These are phyloP conservation scores for Schizosaccharomyces osmophilus DNA, from an alignment of 805 yeast genomes.

Conservation along the genomic window DNA sequence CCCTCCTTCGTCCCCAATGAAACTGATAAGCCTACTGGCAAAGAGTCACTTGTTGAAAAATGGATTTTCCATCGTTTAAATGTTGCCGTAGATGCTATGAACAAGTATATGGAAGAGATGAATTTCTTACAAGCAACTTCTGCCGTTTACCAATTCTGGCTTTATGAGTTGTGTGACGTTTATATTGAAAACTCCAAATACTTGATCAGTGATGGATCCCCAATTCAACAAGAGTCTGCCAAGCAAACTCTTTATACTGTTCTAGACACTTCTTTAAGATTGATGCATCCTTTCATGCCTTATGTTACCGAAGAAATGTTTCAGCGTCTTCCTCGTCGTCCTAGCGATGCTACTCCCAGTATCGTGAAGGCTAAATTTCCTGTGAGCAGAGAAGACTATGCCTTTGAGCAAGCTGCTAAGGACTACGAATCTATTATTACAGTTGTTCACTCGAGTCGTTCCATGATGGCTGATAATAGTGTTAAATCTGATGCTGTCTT, in stretches of 20 bases:
- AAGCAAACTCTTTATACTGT: conserved; percentile 83
- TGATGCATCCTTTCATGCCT: conserved; percentile 98
- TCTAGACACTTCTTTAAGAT: conserved; percentile 67
- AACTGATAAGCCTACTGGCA: conserved; percentile 32
- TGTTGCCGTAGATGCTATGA: conserved; percentile 37
- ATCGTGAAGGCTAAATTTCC: conserved; percentile 70
- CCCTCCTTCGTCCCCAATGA: conserved; percentile 68
- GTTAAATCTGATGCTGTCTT: conserved; percentile 74
- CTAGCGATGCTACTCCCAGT: conserved; percentile 39
- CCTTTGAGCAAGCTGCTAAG: conserved; percentile 36
- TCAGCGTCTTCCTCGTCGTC: conserved; percentile 89
- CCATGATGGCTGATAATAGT: conserved; percentile 70
- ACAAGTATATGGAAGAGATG: conserved; percentile 49
- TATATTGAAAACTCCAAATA: conserved; percentile 93
- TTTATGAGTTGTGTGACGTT: conserved; percentile 82
- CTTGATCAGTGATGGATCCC: conserved; percentile 75
- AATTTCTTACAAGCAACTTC: conserved; percentile 75
- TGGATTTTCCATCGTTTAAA: conserved; percentile 85
- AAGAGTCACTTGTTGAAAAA: conserved; percentile 77
- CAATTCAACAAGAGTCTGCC: conserved; percentile 56
- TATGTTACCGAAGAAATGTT: conserved; percentile 92
- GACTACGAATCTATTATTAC: conserved; percentile 70
- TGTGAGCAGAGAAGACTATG: conserved; percentile 30
- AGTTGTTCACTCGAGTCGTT: conserved; percentile 75
- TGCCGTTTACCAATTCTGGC: conserved; percentile 82